Evolutionary conservation across 768 basidiomycete genomes (phyloP).

Genomic region (Pholiota microspora): DNA sequence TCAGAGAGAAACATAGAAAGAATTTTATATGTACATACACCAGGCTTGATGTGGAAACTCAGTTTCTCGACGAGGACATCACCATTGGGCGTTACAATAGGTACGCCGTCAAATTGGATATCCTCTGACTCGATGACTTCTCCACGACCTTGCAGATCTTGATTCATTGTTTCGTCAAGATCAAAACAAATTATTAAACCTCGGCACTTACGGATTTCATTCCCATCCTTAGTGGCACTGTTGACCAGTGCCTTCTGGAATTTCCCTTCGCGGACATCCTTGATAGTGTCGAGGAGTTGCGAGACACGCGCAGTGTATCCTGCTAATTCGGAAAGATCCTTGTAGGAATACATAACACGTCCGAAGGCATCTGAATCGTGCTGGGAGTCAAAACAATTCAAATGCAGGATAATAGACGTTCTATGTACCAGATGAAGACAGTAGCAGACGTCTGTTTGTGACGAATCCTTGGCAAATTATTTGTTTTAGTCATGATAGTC

Average conservation of each 20-base stretch:
- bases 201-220: constrained; percentile 61
- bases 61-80: constrained; percentile 84
- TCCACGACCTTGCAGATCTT: constrained; percentile 81
- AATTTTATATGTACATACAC: constrained; percentile 43
- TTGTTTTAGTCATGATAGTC: neutral
- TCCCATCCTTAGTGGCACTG: constrained; percentile 69
- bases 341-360: constrained; percentile 96
- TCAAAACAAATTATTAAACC: neutral
- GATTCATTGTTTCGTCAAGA: neutral
- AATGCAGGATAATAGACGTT: neutral
- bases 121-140: constrained; percentile 81
- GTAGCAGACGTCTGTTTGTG: constrained; percentile 86
- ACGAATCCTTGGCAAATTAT: constrained; percentile 70
- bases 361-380: constrained; percentile 77
- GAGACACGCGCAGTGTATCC: constrained; percentile 94
- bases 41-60: constrained; percentile 87
- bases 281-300: constrained; percentile 86
- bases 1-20: constrained; percentile 2
- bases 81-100: constrained; percentile 94
- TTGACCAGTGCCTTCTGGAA: constrained; percentile 88
- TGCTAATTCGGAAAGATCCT: constrained; percentile 92
- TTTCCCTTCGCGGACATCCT: constrained; percentile 77
- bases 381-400: neutral
- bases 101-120: constrained; percentile 90
- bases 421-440: constrained; percentile 75